Evolutionary conservation across 2,329 filamentous ascomycete species (phyloP).

Genomic region (Fusarium succisae): DNA sequence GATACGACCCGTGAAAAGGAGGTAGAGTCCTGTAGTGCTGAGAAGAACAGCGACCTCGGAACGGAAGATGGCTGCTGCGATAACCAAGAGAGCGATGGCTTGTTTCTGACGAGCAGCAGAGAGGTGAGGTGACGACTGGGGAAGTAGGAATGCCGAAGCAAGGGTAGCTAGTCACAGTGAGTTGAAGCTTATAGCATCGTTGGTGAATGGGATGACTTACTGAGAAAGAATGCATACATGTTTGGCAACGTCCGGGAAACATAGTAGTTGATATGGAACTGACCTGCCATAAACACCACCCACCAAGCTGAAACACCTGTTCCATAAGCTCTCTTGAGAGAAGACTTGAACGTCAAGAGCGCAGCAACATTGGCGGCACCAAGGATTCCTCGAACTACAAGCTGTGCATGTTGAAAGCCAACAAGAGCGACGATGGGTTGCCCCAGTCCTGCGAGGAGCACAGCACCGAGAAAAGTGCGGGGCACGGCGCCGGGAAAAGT

Average conservation of each 20-base stretch:
- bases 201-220: conserved; percentile 60
- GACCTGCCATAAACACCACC: conserved; percentile 77
- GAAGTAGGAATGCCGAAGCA: conserved; percentile 62
- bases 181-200: not conserved
- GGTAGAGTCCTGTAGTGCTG: conserved; percentile 69
- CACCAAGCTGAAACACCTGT: conserved; percentile 79
- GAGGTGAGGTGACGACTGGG: conserved; percentile 43
- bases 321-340: conserved; percentile 75
- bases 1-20: conserved; percentile 66
- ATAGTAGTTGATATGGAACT: conserved; percentile 96
- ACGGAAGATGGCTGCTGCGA: conserved; percentile 86
- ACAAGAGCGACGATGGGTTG: conserved; percentile 71
- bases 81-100: conserved; percentile 78
- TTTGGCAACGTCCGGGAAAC: conserved; percentile 92
- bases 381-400: conserved; percentile 78
- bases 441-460: conserved; percentile 77
- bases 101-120: conserved; percentile 63
- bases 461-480: conserved; percentile 85
- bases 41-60: conserved; percentile 89
- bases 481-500: conserved; percentile 91
- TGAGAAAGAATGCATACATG: conserved; percentile 92
- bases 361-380: conserved; percentile 78
- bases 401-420: conserved; percentile 64
- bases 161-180: conserved; percentile 65
- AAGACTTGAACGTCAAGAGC: conserved; percentile 71